Conservation (phyloP, 2,329 filamentous ascomycete genomes). For the Diplodia corticola region DNA sequence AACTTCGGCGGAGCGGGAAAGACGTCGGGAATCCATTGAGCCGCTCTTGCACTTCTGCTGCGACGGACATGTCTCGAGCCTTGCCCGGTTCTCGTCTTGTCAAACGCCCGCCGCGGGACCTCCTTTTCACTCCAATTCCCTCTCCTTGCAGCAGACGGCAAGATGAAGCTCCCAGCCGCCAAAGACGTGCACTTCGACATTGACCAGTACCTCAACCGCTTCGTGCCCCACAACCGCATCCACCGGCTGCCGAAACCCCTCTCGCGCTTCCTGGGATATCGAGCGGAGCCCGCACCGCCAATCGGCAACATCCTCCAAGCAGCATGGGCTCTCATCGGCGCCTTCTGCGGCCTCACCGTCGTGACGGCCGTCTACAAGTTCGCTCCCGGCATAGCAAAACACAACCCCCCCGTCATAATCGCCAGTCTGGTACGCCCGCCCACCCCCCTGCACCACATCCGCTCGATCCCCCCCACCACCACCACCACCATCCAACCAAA, state of each 20-base stretch:
- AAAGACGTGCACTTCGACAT: slow-evolving; percentile 63
- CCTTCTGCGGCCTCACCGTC: slow-evolving; percentile 46
- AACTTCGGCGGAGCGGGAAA: background rate
- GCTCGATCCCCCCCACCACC: background rate
- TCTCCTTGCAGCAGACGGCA: background rate
- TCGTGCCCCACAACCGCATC: slow-evolving; percentile 66
- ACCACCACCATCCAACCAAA: background rate
- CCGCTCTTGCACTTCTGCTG: background rate
- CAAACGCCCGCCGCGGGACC: too few relatives aligned
- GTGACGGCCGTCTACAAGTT: slow-evolving; percentile 46
- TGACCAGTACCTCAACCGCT: slow-evolving; percentile 72
- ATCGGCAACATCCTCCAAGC: slow-evolving; percentile 45
- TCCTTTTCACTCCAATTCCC: background rate
- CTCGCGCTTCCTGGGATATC: slow-evolving; percentile 63
- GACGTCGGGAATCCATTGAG: background rate
- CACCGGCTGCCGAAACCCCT: slow-evolving; percentile 64
- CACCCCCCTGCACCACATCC: too few relatives aligned
- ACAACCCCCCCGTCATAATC: slow-evolving; percentile 47
- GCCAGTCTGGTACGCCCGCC: slow-evolving; percentile 42
- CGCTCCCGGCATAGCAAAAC: slow-evolving; percentile 37
- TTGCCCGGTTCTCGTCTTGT: background rate
- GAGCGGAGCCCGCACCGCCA: slow-evolving; percentile 40
- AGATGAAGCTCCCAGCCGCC: slow-evolving; percentile 14
- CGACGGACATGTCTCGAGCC: slow-evolving; percentile 1
- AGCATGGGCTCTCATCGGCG: slow-evolving; percentile 46